Base-by-base conservation (phyloP, 345 rosid species). In the Psidium guajava region DNA sequence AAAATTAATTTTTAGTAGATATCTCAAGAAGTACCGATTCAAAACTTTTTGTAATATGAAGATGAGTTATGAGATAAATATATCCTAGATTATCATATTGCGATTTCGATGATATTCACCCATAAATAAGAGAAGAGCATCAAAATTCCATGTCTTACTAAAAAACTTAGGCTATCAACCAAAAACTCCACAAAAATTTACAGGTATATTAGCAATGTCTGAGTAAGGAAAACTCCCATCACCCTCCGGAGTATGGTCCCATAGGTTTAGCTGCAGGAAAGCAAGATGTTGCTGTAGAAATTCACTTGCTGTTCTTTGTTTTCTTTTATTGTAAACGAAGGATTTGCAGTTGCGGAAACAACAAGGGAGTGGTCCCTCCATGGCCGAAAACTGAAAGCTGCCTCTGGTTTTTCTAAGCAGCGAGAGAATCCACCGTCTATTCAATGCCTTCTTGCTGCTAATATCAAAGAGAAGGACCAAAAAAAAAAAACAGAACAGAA, bases 1-100 rank as follows among this genome's bases (percentile, higher is more conserved):
- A 32, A 32, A 4, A 64, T 32, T 8, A 32, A 12, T 2, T 64
- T 64, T 64, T 3, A 1, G 5, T 32, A 64, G 0, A 1, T 32
- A 1, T 32, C 24, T 32, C 32, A 4, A 0, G 0, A 32, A 18
- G 6, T 32, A 18, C 3, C 6, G 4, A 0, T 28, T 15, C 6
- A 28, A 61, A 61, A 15, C 3, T 6, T 14, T 27, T 28, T 15
- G 5, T 16, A 8, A 2, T 1, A 64, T 16, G 22, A 18, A 32
- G 11, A 64, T 64, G 13, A 64, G 47, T 8, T 32, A 3, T 18
- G 24, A 6, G 3, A 36, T 1, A 8, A 64, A 0, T 28, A 12
- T 28, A 28, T 32, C 22, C 8, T 32, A 10, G 21, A 61, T 8
- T 3, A 61, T 0, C 18, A 61, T 0, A 28, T 15, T 64, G 75